These are phyloP conservation scores for Miscanthus lutarioriparius DNA, from an alignment of 176 grass and related monocot species.

Conservation along the genomic window DNA sequence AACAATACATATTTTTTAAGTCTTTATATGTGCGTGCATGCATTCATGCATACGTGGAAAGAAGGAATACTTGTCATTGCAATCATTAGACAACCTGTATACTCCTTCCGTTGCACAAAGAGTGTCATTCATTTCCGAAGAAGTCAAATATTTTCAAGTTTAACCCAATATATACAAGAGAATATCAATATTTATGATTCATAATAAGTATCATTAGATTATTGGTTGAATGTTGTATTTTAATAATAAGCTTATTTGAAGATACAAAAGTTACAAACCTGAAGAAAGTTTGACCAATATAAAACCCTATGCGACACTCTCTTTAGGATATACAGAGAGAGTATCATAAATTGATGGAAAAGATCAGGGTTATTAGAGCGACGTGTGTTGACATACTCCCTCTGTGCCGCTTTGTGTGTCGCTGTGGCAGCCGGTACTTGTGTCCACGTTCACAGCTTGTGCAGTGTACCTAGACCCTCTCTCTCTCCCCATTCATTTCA, in stretches of 20 bases:
- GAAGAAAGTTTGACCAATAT: neutral
- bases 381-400: neutral
- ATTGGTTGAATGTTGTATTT: neutral
- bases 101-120: too few relatives aligned
- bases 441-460: too few relatives aligned
- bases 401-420: too few relatives aligned
- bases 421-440: too few relatives aligned
- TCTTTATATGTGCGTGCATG: neutral
- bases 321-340: neutral
- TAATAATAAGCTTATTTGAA: neutral
- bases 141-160: too few relatives aligned
- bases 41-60: neutral
- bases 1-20: neutral
- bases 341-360: neutral
- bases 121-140: too few relatives aligned
- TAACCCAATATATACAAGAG: neutral
- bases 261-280: neutral
- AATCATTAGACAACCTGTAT: neutral
- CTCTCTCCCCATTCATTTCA: too few relatives aligned
- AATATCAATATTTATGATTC: neutral
- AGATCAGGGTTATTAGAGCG: neutral
- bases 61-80: neutral
- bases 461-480: too few relatives aligned
- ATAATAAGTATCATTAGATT: neutral
- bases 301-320: neutral